These are phyloP conservation scores for Trametes versicolor DNA, from an alignment of 1,284 basidiomycete species.

Conservation along the genomic window DNA sequence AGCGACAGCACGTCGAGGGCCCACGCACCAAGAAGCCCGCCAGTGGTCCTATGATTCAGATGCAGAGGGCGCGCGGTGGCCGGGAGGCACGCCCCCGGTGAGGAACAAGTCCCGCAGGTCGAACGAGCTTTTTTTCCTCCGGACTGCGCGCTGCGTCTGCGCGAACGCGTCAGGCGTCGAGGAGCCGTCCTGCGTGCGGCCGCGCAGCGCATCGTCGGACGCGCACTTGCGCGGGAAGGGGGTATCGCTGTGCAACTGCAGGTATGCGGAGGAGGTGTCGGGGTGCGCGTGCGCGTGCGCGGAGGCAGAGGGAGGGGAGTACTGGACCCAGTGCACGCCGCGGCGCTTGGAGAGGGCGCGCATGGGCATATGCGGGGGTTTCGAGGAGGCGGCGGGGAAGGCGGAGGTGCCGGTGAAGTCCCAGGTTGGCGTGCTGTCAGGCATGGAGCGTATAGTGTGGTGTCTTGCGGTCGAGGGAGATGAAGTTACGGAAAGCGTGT, in stretches of 20 bases:
- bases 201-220: slow-evolving; percentile 9
- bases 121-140: slow-evolving; percentile 54
- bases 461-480: neutral
- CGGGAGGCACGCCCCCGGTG: slow-evolving; percentile 12
- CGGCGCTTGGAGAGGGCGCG: slow-evolving; percentile 25
- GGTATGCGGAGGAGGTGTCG: neutral
- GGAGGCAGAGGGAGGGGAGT: slow-evolving; percentile 5
- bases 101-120: slow-evolving; percentile 53
- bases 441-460: neutral
- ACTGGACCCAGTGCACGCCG: slow-evolving; percentile 9
- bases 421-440: slow-evolving; percentile 16
- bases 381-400: slow-evolving; percentile 2
- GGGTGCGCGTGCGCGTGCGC: neutral
- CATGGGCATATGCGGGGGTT: slow-evolving; percentile 15
- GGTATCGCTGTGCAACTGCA: slow-evolving; percentile 1
- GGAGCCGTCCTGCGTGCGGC: neutral
- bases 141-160: slow-evolving; percentile 42
- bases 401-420: slow-evolving; percentile 15
- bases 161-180: no score
- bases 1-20: no score
- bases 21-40: no score
- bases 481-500: neutral
- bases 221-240: slow-evolving; percentile 20
- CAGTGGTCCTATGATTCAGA: neutral
- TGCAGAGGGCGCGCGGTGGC: neutral